Evolutionary conservation across 176 grass and related monocot species (phyloP).

Genomic region (Bothriochloa decipiens): DNA sequence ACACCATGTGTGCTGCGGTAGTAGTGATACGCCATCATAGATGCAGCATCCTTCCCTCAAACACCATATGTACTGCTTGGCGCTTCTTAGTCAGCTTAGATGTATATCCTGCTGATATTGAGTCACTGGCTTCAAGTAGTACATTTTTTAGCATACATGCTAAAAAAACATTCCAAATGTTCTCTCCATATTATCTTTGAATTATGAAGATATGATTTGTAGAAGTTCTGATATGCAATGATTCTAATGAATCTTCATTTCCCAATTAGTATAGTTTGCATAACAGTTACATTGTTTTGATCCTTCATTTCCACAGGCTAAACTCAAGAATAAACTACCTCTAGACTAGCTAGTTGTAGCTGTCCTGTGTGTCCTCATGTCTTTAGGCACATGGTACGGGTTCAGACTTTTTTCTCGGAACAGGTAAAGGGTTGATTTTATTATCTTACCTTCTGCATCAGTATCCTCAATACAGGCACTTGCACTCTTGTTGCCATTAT

Average conservation of each 20-base stretch:
- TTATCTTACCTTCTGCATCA: not conserved
- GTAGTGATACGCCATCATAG: no score
- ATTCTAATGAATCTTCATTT: not conserved
- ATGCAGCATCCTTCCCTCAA: constrained; percentile 8
- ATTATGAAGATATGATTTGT: constrained; percentile 35
- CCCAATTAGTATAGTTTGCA: not conserved
- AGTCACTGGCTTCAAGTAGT: constrained; percentile 30
- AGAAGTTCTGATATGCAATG: constrained; percentile 4
- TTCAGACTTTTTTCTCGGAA: not conserved
- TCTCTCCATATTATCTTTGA: constrained; percentile 20
- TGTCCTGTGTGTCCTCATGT: not conserved
- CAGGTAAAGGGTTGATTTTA: not conserved
- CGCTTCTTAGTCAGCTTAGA: not conserved
- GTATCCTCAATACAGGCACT: not conserved
- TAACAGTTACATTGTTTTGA: not conserved
- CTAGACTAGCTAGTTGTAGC: not conserved
- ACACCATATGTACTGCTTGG: constrained; percentile 14
- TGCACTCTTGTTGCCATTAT: not conserved
- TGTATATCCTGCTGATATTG: not conserved
- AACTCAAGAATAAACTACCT: not conserved
- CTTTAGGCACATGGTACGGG: not conserved
- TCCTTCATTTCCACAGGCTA: not conserved
- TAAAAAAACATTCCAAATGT: constrained; percentile 27
- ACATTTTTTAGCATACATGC: not conserved
- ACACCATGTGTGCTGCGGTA: not conserved